Evolutionary conservation across 768 basidiomycete genomes (phyloP), one percentile per base, ranked within the genome.

Genomic region (Dioszegia aurantiaca): DNA sequence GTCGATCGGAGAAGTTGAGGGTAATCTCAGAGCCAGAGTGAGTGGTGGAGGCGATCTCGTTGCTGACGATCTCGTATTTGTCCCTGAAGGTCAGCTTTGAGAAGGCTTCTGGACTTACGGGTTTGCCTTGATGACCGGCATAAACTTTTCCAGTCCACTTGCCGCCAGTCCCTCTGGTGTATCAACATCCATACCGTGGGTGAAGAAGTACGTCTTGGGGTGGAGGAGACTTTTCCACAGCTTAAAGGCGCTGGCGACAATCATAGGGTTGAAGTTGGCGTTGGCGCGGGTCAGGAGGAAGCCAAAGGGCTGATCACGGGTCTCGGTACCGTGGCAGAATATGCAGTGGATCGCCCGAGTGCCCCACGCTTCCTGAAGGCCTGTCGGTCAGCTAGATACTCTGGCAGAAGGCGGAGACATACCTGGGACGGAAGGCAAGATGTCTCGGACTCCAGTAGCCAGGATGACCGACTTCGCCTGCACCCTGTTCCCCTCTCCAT

Each of bases 251-350:
- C 33, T 28, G 17, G 46, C 54, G 11, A 53, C 47, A 26, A 64
- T 45, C 51, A 55, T 64, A 10, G 54, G 27, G 36, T 68, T 68
- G 41, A 60, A 45, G 1, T 31, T 16, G 26, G 40, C 44, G 28
- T 51, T 58, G 6, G 40, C 19, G 21, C 44, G 36, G 14, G 54
- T 62, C 36, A 62, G 30, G 21, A 68, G 57, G 55, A 60, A 62
- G 5, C 57, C 66, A 44, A 68, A 51, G 14, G 66, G 60, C 19
- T 58, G 40, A 23, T 58, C 40, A n/a, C 49, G 46, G 11, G 66
- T 68, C 45, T 70, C 69, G 36, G 58, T 64, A 17, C 69, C 69
- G 60, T 70, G 69, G 58, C 69, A 70, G 58, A 63, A 70, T 9
- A 67, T 60, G 47, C 69, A 70, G 58, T 70, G 69, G 43, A 63